Conservation (phyloP, 164 flowering plant species). For the Piper betle region DNA sequence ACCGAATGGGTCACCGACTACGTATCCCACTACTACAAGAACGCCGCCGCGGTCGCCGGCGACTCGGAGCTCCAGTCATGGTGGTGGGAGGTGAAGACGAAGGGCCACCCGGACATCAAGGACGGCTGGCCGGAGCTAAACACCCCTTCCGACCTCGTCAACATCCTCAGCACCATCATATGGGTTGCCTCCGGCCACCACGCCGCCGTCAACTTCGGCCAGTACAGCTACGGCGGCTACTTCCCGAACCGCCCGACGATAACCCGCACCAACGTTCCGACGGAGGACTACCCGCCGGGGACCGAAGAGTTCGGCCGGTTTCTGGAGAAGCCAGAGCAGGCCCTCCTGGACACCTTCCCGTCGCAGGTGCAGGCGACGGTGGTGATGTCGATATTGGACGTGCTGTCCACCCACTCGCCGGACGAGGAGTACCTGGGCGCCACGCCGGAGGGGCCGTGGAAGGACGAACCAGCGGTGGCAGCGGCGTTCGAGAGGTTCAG, state of each 20-base stretch:
- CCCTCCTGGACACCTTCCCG: constrained; percentile 18
- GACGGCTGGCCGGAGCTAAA: constrained; percentile 31
- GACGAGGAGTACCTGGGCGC: constrained; percentile 35
- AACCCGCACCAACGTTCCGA: constrained; percentile 10
- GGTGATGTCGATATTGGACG: constrained; percentile 26
- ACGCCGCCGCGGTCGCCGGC: constrained; percentile 2
- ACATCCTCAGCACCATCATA: constrained; percentile 19
- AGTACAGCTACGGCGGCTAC: constrained; percentile 19
- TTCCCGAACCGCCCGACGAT: constrained; percentile 20
- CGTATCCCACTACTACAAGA: constrained; percentile 13
- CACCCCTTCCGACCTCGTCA: constrained; percentile 10
- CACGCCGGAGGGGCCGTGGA: constrained; percentile 17
- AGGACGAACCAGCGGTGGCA: constrained; percentile 8
- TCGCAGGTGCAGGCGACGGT: constrained; percentile 25
- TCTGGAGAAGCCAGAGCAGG: constrained; percentile 14
- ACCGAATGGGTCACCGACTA: constrained; percentile 19
- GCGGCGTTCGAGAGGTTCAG: constrained; percentile 20
- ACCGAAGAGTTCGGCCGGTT: constrained; percentile 8
- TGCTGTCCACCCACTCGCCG: constrained; percentile 26
- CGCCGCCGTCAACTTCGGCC: constrained; percentile 28
- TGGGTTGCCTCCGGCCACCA: constrained; percentile 25
- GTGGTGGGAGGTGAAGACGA: constrained; percentile 19
- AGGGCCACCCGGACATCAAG: constrained; percentile 25
- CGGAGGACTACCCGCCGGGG: constrained; percentile 8
- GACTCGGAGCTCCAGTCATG: constrained; percentile 20